A percentile compares a stretch with the other conserved stretches of the same genome.
These are phyloP conservation scores for Tolypocladium tundrense DNA, from an alignment of 2,329 filamentous ascomycete genomes.

Conservation along the genomic window DNA sequence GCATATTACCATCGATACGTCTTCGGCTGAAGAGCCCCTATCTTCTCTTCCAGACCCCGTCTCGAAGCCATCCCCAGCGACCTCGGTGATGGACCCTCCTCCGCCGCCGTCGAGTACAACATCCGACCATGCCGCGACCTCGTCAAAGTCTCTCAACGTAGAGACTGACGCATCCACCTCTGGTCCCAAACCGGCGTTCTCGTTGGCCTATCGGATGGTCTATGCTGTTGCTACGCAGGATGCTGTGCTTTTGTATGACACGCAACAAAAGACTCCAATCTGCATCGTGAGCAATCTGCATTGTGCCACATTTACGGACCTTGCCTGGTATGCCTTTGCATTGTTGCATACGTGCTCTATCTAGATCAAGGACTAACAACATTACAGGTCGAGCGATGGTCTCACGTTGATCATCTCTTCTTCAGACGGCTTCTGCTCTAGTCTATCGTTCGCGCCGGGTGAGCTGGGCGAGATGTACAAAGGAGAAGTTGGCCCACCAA, in stretches of 20 bases:
- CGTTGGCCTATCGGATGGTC: constrained; percentile 82
- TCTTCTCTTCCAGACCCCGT: constrained; percentile 75
- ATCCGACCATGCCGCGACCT: constrained; percentile 36
- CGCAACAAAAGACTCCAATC: constrained; percentile 87
- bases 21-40: constrained; percentile 75
- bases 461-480: constrained; percentile 79
- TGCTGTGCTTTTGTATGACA: constrained; percentile 89
- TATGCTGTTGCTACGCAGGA: constrained; percentile 97
- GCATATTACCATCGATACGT: constrained; percentile 91
- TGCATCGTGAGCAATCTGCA: constrained; percentile 95
- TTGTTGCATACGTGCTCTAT: not conserved
- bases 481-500: constrained; percentile 49
- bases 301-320: constrained; percentile 92
- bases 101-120: constrained; percentile 46
- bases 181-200: constrained; percentile 63
- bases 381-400: constrained; percentile 37
- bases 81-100: constrained; percentile 74
- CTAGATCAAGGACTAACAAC: constrained; percentile 2
- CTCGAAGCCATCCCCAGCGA: constrained; percentile 46
- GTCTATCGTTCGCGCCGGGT: constrained; percentile 70
- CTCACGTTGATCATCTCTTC: constrained; percentile 77
- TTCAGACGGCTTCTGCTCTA: constrained; percentile 94
- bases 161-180: constrained; percentile 41
- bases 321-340: constrained; percentile 64
- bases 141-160: constrained; percentile 36